These are phyloP conservation scores for Solanum chiquidenum DNA, from an alignment of 257 asterid species.

Conservation along the genomic window DNA sequence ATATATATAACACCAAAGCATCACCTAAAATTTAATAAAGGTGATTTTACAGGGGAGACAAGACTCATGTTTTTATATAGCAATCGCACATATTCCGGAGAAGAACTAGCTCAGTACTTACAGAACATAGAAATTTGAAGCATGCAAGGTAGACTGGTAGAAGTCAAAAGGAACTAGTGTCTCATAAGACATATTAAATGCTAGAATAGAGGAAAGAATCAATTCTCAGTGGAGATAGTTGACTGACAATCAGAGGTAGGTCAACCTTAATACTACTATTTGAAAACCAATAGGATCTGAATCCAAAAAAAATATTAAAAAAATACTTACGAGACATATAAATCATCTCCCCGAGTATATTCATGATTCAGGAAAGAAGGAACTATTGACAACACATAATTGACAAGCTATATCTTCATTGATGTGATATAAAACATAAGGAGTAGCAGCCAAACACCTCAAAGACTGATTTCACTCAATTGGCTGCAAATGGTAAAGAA, in stretches of 20 bases:
- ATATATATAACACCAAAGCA: neutral
- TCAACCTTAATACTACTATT: neutral
- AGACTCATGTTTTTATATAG: neutral
- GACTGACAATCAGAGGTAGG: neutral
- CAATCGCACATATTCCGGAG: neutral
- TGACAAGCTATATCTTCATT: neutral
- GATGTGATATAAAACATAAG: neutral
- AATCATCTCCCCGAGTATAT: neutral
- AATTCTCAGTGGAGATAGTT: neutral
- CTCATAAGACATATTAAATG: neutral
- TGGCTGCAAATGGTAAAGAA: constrained; percentile 8
- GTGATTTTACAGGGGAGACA: neutral
- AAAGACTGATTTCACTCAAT: neutral
- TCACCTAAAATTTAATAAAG: neutral
- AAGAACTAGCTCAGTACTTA: neutral
- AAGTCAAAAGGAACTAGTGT: neutral
- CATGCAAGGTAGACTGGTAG: neutral
- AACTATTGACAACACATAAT: neutral
- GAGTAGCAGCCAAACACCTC: neutral
- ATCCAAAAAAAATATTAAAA: neutral
- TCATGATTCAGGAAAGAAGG: neutral
- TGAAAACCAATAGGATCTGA: neutral
- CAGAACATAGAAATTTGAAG: neutral
- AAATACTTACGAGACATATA: neutral
- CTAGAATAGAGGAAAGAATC: neutral